Conservation (phyloP, 202 grass and related monocot genomes). For the Saccharum hybrid region DNA sequence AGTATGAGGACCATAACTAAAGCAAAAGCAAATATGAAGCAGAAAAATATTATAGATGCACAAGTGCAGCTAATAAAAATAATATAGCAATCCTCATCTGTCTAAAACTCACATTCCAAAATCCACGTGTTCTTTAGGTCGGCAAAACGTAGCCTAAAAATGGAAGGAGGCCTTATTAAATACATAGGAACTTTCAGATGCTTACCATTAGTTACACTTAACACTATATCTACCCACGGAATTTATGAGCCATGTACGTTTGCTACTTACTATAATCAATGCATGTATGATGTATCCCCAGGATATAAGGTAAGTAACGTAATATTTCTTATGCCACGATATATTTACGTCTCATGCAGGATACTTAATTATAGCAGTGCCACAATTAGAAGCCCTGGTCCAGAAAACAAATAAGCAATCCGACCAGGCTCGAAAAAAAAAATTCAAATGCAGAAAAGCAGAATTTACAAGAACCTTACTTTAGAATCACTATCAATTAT, state of each 20-base stretch:
- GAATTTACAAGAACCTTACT: constrained; percentile 47
- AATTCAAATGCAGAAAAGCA: neutral
- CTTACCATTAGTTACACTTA: neutral
- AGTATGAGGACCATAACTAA: constrained; percentile 3
- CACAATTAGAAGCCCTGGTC: constrained; percentile 5
- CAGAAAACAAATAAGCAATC: constrained; percentile 12
- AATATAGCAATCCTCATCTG: constrained; percentile 10
- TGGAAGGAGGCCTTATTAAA: neutral
- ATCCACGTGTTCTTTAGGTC: neutral
- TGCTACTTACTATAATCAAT: constrained; percentile 14
- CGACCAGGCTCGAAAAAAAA: constrained; percentile 6
- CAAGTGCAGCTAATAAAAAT: neutral
- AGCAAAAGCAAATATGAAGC: constrained; percentile 15
- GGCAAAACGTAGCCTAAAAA: constrained; percentile 8
- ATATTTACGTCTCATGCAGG: neutral
- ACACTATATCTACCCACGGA: neutral
- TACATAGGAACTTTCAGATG: neutral
- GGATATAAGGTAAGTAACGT: neutral
- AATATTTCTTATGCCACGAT: constrained; percentile 2
- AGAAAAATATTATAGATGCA: neutral
- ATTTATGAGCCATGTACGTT: constrained; percentile 11
- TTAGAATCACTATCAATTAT: constrained; percentile 78
- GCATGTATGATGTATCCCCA: neutral
- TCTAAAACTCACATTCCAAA: constrained; percentile 24
- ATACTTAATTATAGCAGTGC: constrained; percentile 1